Evolutionary conservation across 306 rosid species (phyloP), one percentile per base, ranked within the genome.

Genomic region (Trifolium subterraneum): DNA sequence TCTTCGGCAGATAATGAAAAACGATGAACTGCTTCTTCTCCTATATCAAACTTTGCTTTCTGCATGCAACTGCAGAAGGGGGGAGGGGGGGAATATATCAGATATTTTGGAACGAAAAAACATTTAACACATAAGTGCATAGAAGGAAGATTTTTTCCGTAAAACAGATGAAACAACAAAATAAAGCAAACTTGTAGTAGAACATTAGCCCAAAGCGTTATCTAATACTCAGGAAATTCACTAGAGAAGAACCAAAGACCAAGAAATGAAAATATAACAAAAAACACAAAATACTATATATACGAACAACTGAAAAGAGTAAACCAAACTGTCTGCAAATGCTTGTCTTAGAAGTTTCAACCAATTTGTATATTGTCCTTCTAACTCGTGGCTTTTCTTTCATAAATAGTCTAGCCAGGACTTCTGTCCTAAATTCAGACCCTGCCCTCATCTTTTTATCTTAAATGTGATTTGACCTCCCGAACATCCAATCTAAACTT

Each of bases 1-100:
- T 94, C 98, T 85, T 94, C 98, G 4, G 96, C 98, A 45, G 98
- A 91, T 83, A 94, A 80, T 66, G 98, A 91, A 83, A 94, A 94
- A 71, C 98, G 88, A 79, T 91, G 91, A 42, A 94, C 98, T 0
- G 97, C 97, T 84, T 88, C 98, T 84, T 89, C 98, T 77, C 98
- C 96, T 64, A 94, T 90, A 82, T 94, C 98, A 74, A 90, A 94
- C 86, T 94, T 91, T 33, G 98, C 91, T 85, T 89, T 91, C 84
- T 94, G 98, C 98, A 94, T 89, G 88, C 98, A 94, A 61, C 98
- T 94, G 86, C 84, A 83, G 38, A 71, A 72, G 60, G 72, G 20
- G 22, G 6, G 16, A 74, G 22, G 6, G 16, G 72, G 76, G 55
- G 25, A 78, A 51, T 31, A 73, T 16, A 50, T 54, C 58, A 62